These are phyloP conservation scores for Talaromyces sp. DNA, from an alignment of 2,329 filamentous ascomycete species.

Conservation along the genomic window DNA sequence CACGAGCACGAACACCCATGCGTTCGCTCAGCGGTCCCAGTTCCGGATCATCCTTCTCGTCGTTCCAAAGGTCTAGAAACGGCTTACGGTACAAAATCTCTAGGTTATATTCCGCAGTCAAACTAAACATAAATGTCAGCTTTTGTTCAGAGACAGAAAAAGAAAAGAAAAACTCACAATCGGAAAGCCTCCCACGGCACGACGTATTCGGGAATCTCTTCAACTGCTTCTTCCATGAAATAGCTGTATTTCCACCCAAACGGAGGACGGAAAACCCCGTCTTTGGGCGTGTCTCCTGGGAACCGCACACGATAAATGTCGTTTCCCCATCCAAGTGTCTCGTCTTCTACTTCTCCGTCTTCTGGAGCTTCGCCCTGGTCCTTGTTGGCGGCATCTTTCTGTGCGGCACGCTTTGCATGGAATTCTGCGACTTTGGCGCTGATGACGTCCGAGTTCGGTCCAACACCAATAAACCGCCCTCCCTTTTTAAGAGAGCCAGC, in stretches of 20 bases:
- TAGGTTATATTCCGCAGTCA: conserved; percentile 94
- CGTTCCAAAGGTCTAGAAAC: conserved; percentile 86
- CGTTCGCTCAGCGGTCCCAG: conserved; percentile 82
- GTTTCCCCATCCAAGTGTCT: conserved; percentile 79
- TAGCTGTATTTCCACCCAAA: conserved; percentile 99
- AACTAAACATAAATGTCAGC: conserved; percentile 23
- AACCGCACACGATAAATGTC: conserved; percentile 88
- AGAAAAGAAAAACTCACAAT: conserved; percentile 44
- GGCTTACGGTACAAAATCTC: conserved; percentile 91
- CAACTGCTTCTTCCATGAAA: conserved; percentile 91
- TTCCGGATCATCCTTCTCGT: conserved; percentile 78
- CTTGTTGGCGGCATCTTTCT: conserved; percentile 10
- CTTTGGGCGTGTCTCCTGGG: conserved; percentile 71
- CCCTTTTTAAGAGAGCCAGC: conserved; percentile 87
- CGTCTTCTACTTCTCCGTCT: conserved; percentile 49
- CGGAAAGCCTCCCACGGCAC: conserved; percentile 98
- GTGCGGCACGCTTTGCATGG: conserved; percentile 54
- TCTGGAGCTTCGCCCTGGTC: conserved; percentile 18
- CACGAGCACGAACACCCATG: conserved; percentile 83
- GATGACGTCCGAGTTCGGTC: conserved; percentile 94
- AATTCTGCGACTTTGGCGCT: conserved; percentile 71
- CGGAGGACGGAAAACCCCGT: conserved; percentile 88
- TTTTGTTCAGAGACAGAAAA: neutral
- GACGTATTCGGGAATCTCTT: conserved; percentile 94
- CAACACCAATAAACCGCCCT: conserved; percentile 87